Evolutionary conservation across 305 asterid species (phyloP), one percentile per base, ranked within the genome.

Genomic region (Solanum aculeatissimum): DNA sequence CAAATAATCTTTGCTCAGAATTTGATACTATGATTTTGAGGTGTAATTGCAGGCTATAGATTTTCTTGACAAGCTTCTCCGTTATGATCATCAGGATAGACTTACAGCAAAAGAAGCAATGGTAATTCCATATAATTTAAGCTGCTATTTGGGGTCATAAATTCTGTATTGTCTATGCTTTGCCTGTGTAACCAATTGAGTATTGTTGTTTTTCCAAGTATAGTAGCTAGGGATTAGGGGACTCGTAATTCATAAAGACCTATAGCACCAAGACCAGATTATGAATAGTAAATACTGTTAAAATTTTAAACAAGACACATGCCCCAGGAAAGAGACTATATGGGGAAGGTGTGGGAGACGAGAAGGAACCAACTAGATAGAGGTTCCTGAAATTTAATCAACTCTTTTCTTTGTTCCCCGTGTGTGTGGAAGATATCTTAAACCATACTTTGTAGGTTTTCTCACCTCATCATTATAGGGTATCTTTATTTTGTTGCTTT

Each of bases 81-180:
- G 86, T 21, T 86, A 86, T 38, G 86, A 86, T 66, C 88, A 86
- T 66, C 88, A 86, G 38, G 88, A 86, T 21, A 86, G 88, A 83
- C 88, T 68, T 40, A 86, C 88, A 35, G 88, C 88, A 47, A 83
- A 83, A 86, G 88, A 86, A 86, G 88, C 88, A 35, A 83, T 86
- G 88, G 88, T 86, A 86, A 86, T 45, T 78, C 57, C 81, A 43
- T 65, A 38, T 25, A 45, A 45, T 29, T 63, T 82, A 18, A 19
- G 42, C 13, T 82, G 5, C 42, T 81, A n/a, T 57, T 62, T 42
- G 13, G 60, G 42, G 82, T 27, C 45, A 49, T 75, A 77, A 25
- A 4, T 27, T 49, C 23, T 77, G 43, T 77, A 9, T 15, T 16
- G 45, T 27, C 2, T 75, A 25, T 47, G 58, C 13, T 49, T 75